phyloP scores from a whole-genome alignment of 192 early-diverging fungal species.

The Backusella westeae region DNA sequence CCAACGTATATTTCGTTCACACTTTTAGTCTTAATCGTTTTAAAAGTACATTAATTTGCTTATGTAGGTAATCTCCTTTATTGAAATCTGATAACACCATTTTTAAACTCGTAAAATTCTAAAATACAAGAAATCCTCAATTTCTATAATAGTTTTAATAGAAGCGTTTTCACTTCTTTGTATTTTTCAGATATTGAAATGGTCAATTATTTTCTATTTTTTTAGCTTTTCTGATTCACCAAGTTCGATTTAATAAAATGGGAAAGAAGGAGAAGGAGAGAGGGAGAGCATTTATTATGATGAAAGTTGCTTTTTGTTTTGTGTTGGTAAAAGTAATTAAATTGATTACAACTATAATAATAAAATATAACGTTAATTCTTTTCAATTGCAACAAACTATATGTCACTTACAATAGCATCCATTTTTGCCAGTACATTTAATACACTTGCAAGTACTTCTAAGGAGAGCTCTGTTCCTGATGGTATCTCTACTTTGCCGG shows the following conservation, averaged over 20 bases:
- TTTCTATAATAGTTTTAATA: no score
- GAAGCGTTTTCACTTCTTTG: no score
- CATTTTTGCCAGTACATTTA: slow-evolving; percentile 88
- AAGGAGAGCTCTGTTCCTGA: slow-evolving; percentile 60
- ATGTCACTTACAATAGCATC: slow-evolving; percentile 65
- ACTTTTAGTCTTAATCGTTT: no score
- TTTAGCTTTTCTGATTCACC: not conserved
- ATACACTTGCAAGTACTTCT: slow-evolving; percentile 75
- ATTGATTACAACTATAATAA: slow-evolving; percentile 1
- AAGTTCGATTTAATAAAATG: not conserved
- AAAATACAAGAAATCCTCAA: no score
- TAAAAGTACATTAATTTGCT: no score
- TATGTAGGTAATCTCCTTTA: no score
- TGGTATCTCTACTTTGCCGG: slow-evolving; percentile 49
- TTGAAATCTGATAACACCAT: no score
- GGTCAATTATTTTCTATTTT: not conserved
- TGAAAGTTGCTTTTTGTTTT: not conserved
- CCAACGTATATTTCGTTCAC: no score
- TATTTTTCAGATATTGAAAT: not conserved
- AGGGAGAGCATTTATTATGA: not conserved
- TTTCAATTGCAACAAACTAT: not conserved
- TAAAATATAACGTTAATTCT: slow-evolving; percentile 7
- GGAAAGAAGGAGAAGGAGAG: not conserved
- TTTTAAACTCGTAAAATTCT: no score
- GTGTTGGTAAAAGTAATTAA: not conserved